Conservation (phyloP, 345 rosid genomes). For the Salix koriyanagi region DNA sequence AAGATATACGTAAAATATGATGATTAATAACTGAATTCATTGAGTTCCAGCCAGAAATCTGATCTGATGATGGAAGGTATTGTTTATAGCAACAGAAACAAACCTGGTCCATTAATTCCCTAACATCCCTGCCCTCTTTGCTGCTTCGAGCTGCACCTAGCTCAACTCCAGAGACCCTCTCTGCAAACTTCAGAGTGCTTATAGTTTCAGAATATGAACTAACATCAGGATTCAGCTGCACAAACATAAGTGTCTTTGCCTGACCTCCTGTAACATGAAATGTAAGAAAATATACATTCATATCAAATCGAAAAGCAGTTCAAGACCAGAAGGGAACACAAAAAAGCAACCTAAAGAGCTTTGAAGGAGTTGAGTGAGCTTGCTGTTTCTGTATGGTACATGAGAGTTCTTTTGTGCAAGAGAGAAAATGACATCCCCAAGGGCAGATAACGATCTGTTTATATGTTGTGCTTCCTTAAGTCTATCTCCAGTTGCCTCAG, state of each 20-base stretch:
- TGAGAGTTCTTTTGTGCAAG: constrained; percentile 82
- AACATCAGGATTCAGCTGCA: constrained; percentile 88
- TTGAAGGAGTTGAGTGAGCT: constrained; percentile 94
- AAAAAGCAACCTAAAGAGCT: constrained; percentile 55
- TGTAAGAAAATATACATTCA: constrained; percentile 9
- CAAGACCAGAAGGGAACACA: not conserved
- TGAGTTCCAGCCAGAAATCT: not conserved
- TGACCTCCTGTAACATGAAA: constrained; percentile 64
- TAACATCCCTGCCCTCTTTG: constrained; percentile 78
- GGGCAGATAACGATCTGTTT: constrained; percentile 86
- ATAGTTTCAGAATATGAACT: constrained; percentile 67
- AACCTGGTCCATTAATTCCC: constrained; percentile 90
- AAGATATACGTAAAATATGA: not conserved
- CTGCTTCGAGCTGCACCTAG: constrained; percentile 86
- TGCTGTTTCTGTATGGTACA: constrained; percentile 95
- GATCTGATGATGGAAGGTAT: not conserved
- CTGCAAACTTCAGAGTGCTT: constrained; percentile 94
- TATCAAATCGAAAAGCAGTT: not conserved
- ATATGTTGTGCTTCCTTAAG: constrained; percentile 95
- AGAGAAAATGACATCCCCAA: constrained; percentile 91
- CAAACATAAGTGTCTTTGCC: constrained; percentile 94
- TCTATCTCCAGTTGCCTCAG: constrained; percentile 85
- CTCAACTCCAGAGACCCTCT: constrained; percentile 92
- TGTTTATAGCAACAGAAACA: not conserved
- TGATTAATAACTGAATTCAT: not conserved